Base-by-base conservation (phyloP, 768 basidiomycete species). In the Hortiboletus campestris region DNA sequence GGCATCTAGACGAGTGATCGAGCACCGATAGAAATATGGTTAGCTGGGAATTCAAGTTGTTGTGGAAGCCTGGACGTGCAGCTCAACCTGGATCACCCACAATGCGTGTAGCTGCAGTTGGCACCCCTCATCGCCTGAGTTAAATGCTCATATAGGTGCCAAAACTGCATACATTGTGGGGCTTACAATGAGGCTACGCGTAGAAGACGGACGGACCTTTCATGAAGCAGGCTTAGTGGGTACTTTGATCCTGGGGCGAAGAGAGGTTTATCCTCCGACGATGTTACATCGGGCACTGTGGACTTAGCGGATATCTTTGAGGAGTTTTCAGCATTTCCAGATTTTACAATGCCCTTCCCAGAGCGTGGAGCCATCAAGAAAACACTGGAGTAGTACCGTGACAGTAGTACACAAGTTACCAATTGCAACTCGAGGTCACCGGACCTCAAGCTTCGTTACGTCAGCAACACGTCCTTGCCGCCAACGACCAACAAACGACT, bases 301-400 rank as follows among this genome's bases (percentile, higher is more conserved):
- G 58, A n/a, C 36, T 49, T 55, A 35, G 44, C 47, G 9, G 68
- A 48, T 42, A 70, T 75, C 59, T 90, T 93, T 32, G 86, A 80
- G 1, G 89, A 89, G 63, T 91, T 94, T 46, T 92, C 91, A n/a
- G 91, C 88, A 69, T 93, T 92, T 42, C 93, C 93, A 55, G 89
- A 88, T 69, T 88, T 90, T 59, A 93, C 85, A 49, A 94, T 90
- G 60, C 88, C 87, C 74, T 79, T 86, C 1, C 54, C 52, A 47
- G 57, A 36, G 54, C 78, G 81, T 16, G 86, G 83, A 55, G 86
- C 80, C 88, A 89, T 58, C n/a, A 17, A 32, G 35, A 17, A 20
- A 20, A 10, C 8, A 8, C 16, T 35, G 7, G 16, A 36, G 35
- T 14, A n/a, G n/a, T n/a, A n/a, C n/a, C n/a, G n/a, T n/a, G n/a